These are phyloP conservation scores for Pestalotiopsis sp. DNA, from an alignment of 2,329 filamentous ascomycete genomes.

Conservation along the genomic window DNA sequence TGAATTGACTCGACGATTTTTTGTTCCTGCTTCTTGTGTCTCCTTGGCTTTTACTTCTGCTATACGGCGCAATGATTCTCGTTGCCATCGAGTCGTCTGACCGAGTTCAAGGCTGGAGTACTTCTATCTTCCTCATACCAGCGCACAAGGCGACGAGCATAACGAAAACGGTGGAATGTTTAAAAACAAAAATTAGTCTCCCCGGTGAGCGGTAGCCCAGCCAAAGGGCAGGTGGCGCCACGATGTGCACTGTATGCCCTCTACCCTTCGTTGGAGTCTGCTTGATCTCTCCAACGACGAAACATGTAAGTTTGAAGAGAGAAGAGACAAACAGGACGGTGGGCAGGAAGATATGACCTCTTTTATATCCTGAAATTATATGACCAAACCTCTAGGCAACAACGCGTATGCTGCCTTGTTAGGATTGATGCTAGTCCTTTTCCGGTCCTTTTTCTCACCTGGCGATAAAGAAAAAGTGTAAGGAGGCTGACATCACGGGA, in stretches of 20 bases:
- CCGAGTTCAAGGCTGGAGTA: no score
- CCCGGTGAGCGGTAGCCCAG: not conserved
- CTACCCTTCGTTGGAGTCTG: not conserved
- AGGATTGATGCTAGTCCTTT: not conserved
- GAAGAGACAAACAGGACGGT: not conserved
- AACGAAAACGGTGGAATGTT: not conserved
- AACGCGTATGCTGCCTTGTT: not conserved
- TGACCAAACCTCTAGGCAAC: not conserved
- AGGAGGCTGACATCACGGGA: not conserved
- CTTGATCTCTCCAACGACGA: not conserved
- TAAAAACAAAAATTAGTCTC: not conserved
- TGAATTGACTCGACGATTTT: not conserved
- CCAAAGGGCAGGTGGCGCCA: not conserved
- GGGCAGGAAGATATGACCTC: not conserved
- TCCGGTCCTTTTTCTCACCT: not conserved
- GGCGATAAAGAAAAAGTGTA: not conserved
- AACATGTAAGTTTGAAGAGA: slow-evolving; percentile 1
- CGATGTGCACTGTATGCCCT: not conserved
- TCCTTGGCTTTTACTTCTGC: no score
- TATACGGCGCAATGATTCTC: no score
- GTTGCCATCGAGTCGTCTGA: no score
- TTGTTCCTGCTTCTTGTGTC: not conserved
- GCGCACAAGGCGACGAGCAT: not conserved
- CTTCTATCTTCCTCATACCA: not conserved
- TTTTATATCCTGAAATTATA: not conserved